Evolutionary conservation across 768 basidiomycete genomes (phyloP), one percentile per base, ranked within the genome.

Genomic region (Amyloporia xantha): DNA sequence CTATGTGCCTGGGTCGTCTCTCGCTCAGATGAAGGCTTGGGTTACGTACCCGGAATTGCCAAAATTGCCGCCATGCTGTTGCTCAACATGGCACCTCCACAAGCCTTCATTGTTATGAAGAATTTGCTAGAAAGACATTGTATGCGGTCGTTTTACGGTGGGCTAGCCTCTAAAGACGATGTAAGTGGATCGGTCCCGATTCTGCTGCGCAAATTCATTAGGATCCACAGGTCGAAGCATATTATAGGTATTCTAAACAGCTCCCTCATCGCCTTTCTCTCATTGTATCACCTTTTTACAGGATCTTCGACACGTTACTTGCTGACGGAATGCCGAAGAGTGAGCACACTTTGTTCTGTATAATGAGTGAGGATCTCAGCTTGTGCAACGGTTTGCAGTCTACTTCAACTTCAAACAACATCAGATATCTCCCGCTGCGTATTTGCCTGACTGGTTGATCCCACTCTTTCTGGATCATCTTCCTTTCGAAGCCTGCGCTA

Each of bases 381-480:
- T 15, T 7, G 9, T 33, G 30, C 15, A n/a, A n/a, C 30, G 7
- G 15, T 24, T 36, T n/a, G 7, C 41, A 92, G 91, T 95, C 53
- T 93, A 91, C 64, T 89, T 91, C 69, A 93, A 93, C 68, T 93
- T 94, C 68, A 91, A 93, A 63, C 89, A 92, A 58, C 89, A 93
- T 62, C 89, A 92, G 54, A 79, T 95, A 59, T 86, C 91, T 1
- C 91, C 92, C 1, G 70, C 81, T 2, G 75, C 81, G n/a, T 95
- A 94, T 69, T 72, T 95, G 13, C 78, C 75, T 0, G 82, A 83
- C 50, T 95, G 92, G 92, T 58, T 95, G 23, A 59, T 86, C 25
- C 81, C 91, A 0, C 68, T 92, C 13, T 95, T 91, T 62, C 66
- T 91, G 30, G 76, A 89, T 54, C 90, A 92, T 62, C 70, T 95